phyloP scores from a whole-genome alignment of 1,139 yeast genomes.

The Candida sp. region DNA sequence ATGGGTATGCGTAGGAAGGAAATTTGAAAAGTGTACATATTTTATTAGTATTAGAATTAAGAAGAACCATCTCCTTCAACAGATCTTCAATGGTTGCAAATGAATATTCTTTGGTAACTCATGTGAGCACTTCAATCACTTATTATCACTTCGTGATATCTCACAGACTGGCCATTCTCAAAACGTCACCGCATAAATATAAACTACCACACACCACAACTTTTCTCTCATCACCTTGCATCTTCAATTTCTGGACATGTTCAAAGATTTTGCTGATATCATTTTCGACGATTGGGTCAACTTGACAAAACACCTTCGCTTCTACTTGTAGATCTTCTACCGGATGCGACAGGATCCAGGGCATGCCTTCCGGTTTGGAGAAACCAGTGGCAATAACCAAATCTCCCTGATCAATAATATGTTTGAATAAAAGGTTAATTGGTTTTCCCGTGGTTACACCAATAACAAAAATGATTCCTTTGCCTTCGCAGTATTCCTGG shows the following conservation, averaged over 20 bases:
- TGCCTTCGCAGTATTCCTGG: slow-evolving; percentile 12
- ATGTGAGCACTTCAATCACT: no score
- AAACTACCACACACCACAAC: slow-evolving; percentile 76
- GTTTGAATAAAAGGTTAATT: slow-evolving; percentile 46
- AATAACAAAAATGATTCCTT: slow-evolving; percentile 57
- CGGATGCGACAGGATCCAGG: slow-evolving; percentile 69
- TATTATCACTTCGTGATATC: no score
- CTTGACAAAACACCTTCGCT: slow-evolving; percentile 14
- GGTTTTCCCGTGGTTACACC: slow-evolving; percentile 79
- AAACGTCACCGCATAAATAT: slow-evolving; percentile 69
- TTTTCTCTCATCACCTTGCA: slow-evolving; percentile 23
- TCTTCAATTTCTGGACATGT: slow-evolving; percentile 12
- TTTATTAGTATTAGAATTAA: no score
- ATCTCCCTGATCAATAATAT: slow-evolving; percentile 53
- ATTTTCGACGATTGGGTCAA: slow-evolving; percentile 4
- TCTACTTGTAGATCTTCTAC: slow-evolving; percentile 31
- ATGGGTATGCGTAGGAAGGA: no score
- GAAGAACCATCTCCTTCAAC: no score
- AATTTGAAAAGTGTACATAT: no score
- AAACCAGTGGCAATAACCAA: slow-evolving; percentile 61
- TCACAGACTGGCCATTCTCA: slow-evolving; percentile 25
- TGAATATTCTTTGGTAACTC: no score
- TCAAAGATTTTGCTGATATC: slow-evolving; percentile 15
- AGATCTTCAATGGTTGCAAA: no score
- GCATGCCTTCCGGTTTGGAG: slow-evolving; percentile 80